phyloP scores from a whole-genome alignment of 75 land plant genomes.

The Pseudotsuga menziesii region DNA sequence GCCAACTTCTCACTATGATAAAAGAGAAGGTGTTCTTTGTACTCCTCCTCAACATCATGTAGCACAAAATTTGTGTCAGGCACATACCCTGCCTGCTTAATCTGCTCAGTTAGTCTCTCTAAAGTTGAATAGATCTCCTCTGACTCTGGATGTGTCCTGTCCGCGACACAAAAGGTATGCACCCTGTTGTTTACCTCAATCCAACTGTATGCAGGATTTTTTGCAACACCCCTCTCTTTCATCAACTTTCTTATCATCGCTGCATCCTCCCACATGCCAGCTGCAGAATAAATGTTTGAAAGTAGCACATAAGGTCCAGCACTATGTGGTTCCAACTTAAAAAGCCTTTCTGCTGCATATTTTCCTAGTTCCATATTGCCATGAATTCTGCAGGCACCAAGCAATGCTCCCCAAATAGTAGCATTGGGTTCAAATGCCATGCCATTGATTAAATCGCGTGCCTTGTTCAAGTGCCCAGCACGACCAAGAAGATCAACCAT shows the following conservation, averaged over 20 bases:
- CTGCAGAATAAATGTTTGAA: conserved; percentile 17
- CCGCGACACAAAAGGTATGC: conserved; percentile 8
- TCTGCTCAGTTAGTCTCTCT: background rate
- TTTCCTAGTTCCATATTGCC: conserved; percentile 14
- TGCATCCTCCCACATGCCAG: conserved; percentile 17
- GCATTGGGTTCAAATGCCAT: conserved; percentile 24
- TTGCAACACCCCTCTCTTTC: conserved; percentile 1
- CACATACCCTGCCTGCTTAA: conserved; percentile 3
- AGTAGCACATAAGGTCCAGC: conserved; percentile 15
- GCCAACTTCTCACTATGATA: conserved; percentile 3
- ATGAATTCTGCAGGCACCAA: conserved; percentile 26
- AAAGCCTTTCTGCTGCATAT: conserved; percentile 12
- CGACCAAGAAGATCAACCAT: conserved; percentile 22
- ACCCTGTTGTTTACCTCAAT: conserved; percentile 1
- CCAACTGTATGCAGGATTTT: conserved; percentile 10
- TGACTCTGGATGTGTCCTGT: background rate
- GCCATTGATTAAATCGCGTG: conserved; percentile 11
- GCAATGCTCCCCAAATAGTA: conserved; percentile 21
- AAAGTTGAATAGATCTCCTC: background rate
- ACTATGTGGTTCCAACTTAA: conserved; percentile 11
- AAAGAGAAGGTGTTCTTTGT: background rate
- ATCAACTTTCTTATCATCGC: conserved; percentile 6
- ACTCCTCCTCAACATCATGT: conserved; percentile 1
- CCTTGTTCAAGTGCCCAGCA: conserved; percentile 15
- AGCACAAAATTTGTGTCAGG: background rate